Evolutionary conservation across 768 basidiomycete genomes (phyloP), one percentile per base, ranked within the genome.

Genomic region (Sarcodon sp.): DNA sequence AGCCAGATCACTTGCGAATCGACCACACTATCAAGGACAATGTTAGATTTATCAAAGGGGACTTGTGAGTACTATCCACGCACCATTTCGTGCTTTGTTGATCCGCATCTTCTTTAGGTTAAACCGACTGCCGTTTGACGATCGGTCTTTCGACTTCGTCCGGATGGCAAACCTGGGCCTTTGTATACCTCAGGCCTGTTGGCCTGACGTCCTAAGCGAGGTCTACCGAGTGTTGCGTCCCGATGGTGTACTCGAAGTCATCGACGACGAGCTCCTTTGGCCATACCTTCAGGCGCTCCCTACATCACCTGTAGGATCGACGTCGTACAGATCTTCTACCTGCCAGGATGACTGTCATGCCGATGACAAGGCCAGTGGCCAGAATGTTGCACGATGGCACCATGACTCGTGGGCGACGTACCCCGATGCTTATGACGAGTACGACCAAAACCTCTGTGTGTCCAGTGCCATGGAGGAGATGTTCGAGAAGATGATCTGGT

Each of bases 231-330:
- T 89, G 8, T 67, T 89, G 11, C 65, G 63, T 10, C 67, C 67
- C 6, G 75, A 70, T 12, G 87, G 87, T 3, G 71, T 75, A 7
- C 64, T 89, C 2, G 87, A 90, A 59, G 55, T 87, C 44, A 76
- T 89, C 45, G 83, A 87, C 60, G 86, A 89, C 60, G 65, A 81
- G 54, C 64, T 83, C 33, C 60, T 73, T 53, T 86, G 85, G 55
- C 79, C 84, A 1, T 77, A 75, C 50, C 66, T 70, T 13, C 63
- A 59, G 44, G 44, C n/a, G 34, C n/a, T 11, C 48, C n/a, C 54
- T 51, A 6, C 38, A 55, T 52, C 36, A 58, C 49, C 49, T 64
- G 37, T 12, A 21, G 36, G 11, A 31, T 27, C 1, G 15, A 46
- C 13, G 34, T 21, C 16, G 10, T 31, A 9, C 6, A 12, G 15